These are phyloP conservation scores for Leccinum subgranulosum DNA, from an alignment of 768 basidiomycete species.

Conservation along the genomic window DNA sequence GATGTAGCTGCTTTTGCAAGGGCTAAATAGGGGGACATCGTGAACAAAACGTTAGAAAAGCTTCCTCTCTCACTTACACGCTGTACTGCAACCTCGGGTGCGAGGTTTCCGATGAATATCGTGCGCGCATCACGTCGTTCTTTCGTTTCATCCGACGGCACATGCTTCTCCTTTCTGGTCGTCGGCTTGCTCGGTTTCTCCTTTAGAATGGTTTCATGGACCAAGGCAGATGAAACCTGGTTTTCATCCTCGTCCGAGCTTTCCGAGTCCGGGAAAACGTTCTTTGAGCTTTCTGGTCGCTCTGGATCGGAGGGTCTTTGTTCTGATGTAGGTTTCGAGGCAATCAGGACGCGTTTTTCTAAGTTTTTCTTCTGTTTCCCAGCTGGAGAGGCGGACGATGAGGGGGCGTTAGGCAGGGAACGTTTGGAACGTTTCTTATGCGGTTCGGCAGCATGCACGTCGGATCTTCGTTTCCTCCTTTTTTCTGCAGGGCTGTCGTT, in stretches of 20 bases:
- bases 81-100: slow-evolving; percentile 69
- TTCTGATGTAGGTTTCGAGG: neutral
- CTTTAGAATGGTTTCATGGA: slow-evolving; percentile 60
- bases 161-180: slow-evolving; percentile 42
- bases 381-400: slow-evolving; percentile 18
- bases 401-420: slow-evolving; percentile 6
- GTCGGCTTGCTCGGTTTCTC: slow-evolving; percentile 24
- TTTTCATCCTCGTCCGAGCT: slow-evolving; percentile 34
- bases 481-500: slow-evolving; percentile 2
- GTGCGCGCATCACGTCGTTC: slow-evolving; percentile 78
- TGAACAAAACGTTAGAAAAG: neutral
- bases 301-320: neutral
- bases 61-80: slow-evolving; percentile 48
- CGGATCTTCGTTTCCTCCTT: slow-evolving; percentile 14
- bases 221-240: slow-evolving; percentile 35
- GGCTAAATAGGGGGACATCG: slow-evolving; percentile 44
- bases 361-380: slow-evolving; percentile 14
- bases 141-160: slow-evolving; percentile 67
- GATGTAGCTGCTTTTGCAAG: slow-evolving; percentile 68
- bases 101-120: slow-evolving; percentile 89
- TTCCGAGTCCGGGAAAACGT: slow-evolving; percentile 14
- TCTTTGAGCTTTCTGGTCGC: slow-evolving; percentile 1
- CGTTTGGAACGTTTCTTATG: slow-evolving; percentile 18
- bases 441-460: slow-evolving; percentile 13
- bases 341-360: slow-evolving; percentile 4